A percentile compares a stretch with the other conserved stretches of the same genome.
phyloP scores from a whole-genome alignment of 2,329 filamentous ascomycete genomes.

The Colletotrichum liriopes region DNA sequence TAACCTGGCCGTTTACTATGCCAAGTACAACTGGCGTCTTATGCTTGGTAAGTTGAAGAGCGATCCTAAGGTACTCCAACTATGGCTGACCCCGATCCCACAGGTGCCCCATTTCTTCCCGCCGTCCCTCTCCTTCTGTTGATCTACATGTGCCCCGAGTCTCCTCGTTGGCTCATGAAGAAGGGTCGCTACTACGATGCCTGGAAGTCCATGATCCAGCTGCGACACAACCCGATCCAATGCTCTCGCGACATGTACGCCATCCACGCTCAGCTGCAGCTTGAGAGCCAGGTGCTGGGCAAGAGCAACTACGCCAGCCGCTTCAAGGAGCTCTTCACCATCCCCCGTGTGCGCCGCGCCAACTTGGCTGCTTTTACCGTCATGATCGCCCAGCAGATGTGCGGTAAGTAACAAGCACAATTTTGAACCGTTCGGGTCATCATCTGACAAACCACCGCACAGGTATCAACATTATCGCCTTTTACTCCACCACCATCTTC shows the following conservation, averaged over 20 bases:
- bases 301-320: constrained; percentile 73
- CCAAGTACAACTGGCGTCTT: constrained; percentile 55
- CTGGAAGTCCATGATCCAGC: constrained; percentile 66
- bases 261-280: constrained; percentile 75
- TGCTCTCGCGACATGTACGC: constrained; percentile 75
- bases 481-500: constrained; percentile 80
- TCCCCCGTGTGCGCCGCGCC: constrained; percentile 79
- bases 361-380: constrained; percentile 84
- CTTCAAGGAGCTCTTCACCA: constrained; percentile 77
- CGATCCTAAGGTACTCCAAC: not conserved
- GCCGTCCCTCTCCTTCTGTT: constrained; percentile 69
- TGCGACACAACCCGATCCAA: constrained; percentile 71
- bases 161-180: constrained; percentile 77
- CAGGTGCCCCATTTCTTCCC: constrained; percentile 49
- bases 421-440: not conserved
- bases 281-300: constrained; percentile 68
- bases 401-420: constrained; percentile 53
- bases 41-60: constrained; percentile 48
- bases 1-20: constrained; percentile 63
- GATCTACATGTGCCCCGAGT: constrained; percentile 78
- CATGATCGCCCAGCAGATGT: constrained; percentile 85
- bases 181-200: constrained; percentile 75
- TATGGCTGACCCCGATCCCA: not conserved
- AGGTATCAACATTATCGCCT: constrained; percentile 81
- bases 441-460: not conserved